Conservation (phyloP, 2,329 filamentous ascomycete species). For the Penicillium janthinellum region DNA sequence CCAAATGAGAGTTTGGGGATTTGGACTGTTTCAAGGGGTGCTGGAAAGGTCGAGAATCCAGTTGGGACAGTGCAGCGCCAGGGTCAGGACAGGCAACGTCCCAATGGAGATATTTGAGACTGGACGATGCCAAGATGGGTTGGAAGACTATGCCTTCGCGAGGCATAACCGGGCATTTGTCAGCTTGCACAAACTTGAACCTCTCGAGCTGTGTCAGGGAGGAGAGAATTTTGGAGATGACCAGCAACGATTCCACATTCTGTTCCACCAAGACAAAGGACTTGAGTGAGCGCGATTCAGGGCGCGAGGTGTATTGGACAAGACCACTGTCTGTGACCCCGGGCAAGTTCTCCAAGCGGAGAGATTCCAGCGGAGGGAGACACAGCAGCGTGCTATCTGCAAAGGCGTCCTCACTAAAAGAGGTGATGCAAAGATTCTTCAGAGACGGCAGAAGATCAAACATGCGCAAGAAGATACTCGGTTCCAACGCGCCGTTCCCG, state of each 20-base stretch:
- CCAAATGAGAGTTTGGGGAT: slow-evolving; percentile 46
- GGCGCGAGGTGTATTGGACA: slow-evolving; percentile 52
- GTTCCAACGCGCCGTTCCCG: slow-evolving; percentile 51
- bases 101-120: slow-evolving; percentile 60
- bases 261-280: slow-evolving; percentile 56
- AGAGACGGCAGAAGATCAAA: slow-evolving; percentile 56
- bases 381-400: slow-evolving; percentile 57
- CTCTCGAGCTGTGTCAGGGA: slow-evolving; percentile 49
- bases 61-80: slow-evolving; percentile 37
- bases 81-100: slow-evolving; percentile 50
- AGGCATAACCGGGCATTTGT: slow-evolving; percentile 50
- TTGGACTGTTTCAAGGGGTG: slow-evolving; percentile 37
- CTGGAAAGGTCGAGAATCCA: slow-evolving; percentile 43
- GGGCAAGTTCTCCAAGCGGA: slow-evolving; percentile 58
- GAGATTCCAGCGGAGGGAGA: slow-evolving; percentile 54
- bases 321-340: slow-evolving; percentile 61
- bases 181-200: slow-evolving; percentile 56
- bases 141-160: slow-evolving; percentile 48
- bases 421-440: slow-evolving; percentile 57
- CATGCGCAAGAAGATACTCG: slow-evolving; percentile 57
- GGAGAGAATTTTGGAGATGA: slow-evolving; percentile 56
- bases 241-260: slow-evolving; percentile 54
- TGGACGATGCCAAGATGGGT: slow-evolving; percentile 52
- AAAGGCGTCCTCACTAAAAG: slow-evolving; percentile 57
- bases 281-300: slow-evolving; percentile 48